phyloP scores from a whole-genome alignment of 441 rosid species.

The Eruca vesicaria region DNA sequence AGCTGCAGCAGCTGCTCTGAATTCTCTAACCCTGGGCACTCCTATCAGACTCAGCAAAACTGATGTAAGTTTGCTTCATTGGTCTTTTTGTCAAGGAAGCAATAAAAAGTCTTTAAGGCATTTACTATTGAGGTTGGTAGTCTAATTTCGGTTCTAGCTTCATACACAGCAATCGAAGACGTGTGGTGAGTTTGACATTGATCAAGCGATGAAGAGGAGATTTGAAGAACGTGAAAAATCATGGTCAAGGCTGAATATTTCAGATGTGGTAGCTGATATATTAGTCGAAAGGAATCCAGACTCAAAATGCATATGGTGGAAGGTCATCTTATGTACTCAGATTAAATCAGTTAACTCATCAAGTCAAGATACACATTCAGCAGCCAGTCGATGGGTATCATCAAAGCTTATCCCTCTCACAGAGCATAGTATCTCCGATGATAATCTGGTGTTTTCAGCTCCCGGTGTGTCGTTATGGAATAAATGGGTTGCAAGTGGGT shows the following conservation, averaged over 20 bases:
- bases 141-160: constrained; percentile 25
- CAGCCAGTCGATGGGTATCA: constrained; percentile 62
- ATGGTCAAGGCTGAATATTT: constrained; percentile 84
- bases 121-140: constrained; percentile 13
- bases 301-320: constrained; percentile 81
- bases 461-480: constrained; percentile 84
- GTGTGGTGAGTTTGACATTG: constrained; percentile 60
- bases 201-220: constrained; percentile 65
- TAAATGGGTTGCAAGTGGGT: constrained; percentile 55
- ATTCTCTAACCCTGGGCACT: constrained; percentile 74
- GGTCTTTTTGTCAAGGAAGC: not conserved
- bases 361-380: constrained; percentile 36
- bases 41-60: constrained; percentile 52
- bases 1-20: constrained; percentile 72
- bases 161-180: constrained; percentile 46
- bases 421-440: constrained; percentile 40
- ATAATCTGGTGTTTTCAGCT: constrained; percentile 52
- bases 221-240: constrained; percentile 57
- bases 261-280: constrained; percentile 59
- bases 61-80: constrained; percentile 63
- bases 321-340: constrained; percentile 63
- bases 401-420: constrained; percentile 70
- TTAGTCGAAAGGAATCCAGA: constrained; percentile 59
- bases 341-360: constrained; percentile 30
- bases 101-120: constrained; percentile 8